A percentile compares a stretch with the other conserved stretches of the same genome.
These are phyloP conservation scores for Coniochaeta sp. DNA, from an alignment of 2,329 filamentous ascomycete genomes.

Conservation along the genomic window DNA sequence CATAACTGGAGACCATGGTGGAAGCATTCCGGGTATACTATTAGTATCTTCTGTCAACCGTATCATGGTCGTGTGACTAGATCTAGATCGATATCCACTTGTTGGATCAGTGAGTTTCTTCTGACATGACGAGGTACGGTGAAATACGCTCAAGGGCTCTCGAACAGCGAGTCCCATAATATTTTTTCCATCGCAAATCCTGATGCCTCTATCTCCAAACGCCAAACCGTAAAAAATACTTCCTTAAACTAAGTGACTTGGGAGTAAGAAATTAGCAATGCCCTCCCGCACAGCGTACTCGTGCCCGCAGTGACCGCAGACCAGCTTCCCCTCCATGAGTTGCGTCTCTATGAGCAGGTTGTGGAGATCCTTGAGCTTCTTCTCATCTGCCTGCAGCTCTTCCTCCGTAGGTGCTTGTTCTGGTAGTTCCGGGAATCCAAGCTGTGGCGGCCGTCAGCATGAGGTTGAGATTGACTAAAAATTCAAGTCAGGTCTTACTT, in stretches of 20 bases:
- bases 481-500: slow-evolving; percentile 44
- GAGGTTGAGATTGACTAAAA: too few species aligned
- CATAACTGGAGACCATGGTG: slow-evolving; percentile 2
- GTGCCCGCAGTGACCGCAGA: slow-evolving; percentile 86
- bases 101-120: background rate
- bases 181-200: background rate
- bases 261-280: slow-evolving; percentile 91
- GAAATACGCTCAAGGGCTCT: background rate
- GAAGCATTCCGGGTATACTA: background rate
- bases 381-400: slow-evolving; percentile 56
- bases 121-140: background rate
- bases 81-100: background rate
- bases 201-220: background rate
- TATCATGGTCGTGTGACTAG: background rate
- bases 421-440: slow-evolving; percentile 71
- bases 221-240: background rate
- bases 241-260: slow-evolving; percentile 72
- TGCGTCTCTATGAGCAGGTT: slow-evolving; percentile 80
- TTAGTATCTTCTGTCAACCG: background rate
- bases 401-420: slow-evolving; percentile 53
- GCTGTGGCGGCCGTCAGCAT: slow-evolving; percentile 36
- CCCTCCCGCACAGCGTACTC: slow-evolving; percentile 94
- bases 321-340: slow-evolving; percentile 79
- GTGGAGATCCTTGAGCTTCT: slow-evolving; percentile 71
- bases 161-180: background rate